Conservation (phyloP, 1,284 basidiomycete genomes). For the Inonotus obliquus region DNA sequence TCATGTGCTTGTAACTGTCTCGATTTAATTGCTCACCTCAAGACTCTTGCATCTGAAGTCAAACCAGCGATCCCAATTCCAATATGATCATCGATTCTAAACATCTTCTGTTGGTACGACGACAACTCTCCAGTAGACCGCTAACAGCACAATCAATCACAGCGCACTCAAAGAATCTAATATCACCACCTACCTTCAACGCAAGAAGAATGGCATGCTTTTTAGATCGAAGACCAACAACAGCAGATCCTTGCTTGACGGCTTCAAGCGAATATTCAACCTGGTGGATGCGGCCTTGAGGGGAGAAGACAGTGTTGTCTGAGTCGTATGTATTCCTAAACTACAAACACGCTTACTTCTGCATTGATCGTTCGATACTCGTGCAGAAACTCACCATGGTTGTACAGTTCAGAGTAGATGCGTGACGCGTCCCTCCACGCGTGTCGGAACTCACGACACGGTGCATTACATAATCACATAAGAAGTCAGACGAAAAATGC, state of each 20-base stretch:
- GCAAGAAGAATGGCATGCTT: conserved; percentile 94
- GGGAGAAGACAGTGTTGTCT: conserved; percentile 95
- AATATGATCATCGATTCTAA: conserved; percentile 98
- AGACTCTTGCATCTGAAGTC: conserved; percentile 95
- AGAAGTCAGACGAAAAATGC: background rate
- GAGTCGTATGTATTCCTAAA: conserved; percentile 95
- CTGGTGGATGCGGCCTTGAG: conserved; percentile 87
- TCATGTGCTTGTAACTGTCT: background rate
- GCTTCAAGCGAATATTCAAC: conserved; percentile 99
- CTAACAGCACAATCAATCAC: conserved; percentile 38
- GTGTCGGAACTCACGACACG: conserved; percentile 4
- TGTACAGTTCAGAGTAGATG: conserved; percentile 4
- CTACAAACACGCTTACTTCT: conserved; percentile 34
- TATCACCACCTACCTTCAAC: conserved; percentile 61
- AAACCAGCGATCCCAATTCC: conserved; percentile 98
- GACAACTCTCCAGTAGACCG: conserved; percentile 98
- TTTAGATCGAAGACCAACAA: conserved; percentile 92
- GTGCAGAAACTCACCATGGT: conserved; percentile 6
- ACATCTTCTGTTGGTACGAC: conserved; percentile 99
- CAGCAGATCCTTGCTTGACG: conserved; percentile 98
- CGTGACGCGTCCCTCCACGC: conserved; percentile 17
- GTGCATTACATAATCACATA: background rate
- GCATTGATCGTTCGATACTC: background rate
- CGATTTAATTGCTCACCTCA: conserved; percentile 57
- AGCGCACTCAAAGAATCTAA: background rate